These are phyloP conservation scores for Agarophyton chilense DNA, from an alignment of 23 red algal species.

Conservation along the genomic window DNA sequence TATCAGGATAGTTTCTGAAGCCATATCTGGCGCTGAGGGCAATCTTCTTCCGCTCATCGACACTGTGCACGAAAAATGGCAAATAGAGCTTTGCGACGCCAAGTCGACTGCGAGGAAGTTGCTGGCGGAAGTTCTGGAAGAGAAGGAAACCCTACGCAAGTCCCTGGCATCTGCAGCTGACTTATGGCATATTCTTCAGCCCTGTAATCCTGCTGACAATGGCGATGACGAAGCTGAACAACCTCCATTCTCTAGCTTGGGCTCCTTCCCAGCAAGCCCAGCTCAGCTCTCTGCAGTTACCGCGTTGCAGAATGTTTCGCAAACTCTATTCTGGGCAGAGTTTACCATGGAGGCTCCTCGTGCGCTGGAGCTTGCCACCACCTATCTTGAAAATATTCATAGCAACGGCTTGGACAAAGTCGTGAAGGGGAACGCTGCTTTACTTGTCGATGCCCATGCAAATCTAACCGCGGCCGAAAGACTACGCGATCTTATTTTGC, in stretches of 20 bases:
- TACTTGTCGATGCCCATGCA: constrained; percentile 64
- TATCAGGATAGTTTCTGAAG: constrained; percentile 37
- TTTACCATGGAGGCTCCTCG: constrained; percentile 52
- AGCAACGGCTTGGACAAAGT: constrained; percentile 49
- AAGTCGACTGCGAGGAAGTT: constrained; percentile 37
- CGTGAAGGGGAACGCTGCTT: constrained; percentile 29
- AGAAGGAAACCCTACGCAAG: constrained; percentile 44
- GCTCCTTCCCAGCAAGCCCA: constrained; percentile 3
- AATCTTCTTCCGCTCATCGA: constrained; percentile 53
- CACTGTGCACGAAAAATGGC: constrained; percentile 45
- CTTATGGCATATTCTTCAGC: constrained; percentile 45
- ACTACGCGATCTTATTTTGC: constrained; percentile 56
- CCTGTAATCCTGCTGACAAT: background rate
- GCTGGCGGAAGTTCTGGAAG: constrained; percentile 45
- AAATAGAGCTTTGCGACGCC: constrained; percentile 30
- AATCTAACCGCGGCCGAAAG: constrained; percentile 48
- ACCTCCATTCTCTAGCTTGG: background rate
- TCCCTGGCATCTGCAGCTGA: constrained; percentile 45
- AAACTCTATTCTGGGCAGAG: constrained; percentile 52
- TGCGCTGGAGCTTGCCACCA: constrained; percentile 16
- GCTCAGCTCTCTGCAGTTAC: constrained; percentile 26
- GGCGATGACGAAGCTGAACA: background rate
- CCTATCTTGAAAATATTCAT: constrained; percentile 24
- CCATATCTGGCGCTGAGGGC: constrained; percentile 23
- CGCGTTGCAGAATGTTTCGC: constrained; percentile 58